phyloP scores from a whole-genome alignment of 306 rosid species.

The Prinsepia uniflora region DNA sequence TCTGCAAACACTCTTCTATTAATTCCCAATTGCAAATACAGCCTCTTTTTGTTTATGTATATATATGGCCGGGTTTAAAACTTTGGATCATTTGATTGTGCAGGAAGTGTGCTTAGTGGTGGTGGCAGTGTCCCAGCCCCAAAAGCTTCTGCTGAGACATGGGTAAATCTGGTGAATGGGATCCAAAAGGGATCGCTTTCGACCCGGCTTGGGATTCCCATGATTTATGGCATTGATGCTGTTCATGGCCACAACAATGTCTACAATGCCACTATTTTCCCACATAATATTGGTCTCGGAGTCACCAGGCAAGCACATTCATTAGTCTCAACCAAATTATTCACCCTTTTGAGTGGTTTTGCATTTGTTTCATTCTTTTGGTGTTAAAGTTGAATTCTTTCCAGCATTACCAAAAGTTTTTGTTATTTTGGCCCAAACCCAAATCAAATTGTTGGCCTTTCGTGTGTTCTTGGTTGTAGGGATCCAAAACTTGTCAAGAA shows the following conservation, averaged over 20 bases:
- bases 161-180: conserved; percentile 79
- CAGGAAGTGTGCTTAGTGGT: conserved; percentile 98
- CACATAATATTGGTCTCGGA: conserved; percentile 94
- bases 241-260: conserved; percentile 96
- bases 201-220: conserved; percentile 88
- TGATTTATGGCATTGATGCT: conserved; percentile 97
- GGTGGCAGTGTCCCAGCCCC: conserved; percentile 94
- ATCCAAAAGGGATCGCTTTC: conserved; percentile 71
- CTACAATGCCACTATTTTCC: conserved; percentile 77
- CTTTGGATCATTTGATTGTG: background rate
- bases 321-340: background rate
- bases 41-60: background rate
- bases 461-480: conserved; percentile 31
- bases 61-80: background rate
- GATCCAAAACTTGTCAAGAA: conserved; percentile 78
- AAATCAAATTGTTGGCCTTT: background rate
- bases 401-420: background rate
- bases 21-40: background rate
- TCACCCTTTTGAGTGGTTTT: background rate
- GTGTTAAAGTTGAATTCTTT: background rate
- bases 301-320: conserved; percentile 72
- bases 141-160: conserved; percentile 67
- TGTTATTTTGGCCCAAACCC: background rate
- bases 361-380: background rate
- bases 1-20: background rate